Conservation (phyloP, 164 flowering plant genomes). For the Vitis amurensis region DNA sequence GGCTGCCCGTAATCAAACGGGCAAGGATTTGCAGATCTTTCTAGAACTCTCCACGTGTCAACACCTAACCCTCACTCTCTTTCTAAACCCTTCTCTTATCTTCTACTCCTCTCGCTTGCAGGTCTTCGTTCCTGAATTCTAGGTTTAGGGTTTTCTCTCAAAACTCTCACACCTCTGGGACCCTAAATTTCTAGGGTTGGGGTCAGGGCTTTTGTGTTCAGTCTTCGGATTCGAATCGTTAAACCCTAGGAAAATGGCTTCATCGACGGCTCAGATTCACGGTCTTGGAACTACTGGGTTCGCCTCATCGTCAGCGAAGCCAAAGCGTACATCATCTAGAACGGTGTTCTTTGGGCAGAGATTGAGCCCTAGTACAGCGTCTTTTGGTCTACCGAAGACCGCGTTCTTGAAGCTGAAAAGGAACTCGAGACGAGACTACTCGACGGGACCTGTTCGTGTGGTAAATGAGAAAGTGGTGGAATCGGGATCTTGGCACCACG, state of each 20-base stretch:
- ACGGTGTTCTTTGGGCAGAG: constrained; percentile 30
- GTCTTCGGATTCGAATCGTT: no score
- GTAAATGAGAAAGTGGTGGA: constrained; percentile 44
- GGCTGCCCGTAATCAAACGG: no score
- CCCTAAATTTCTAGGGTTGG: no score
- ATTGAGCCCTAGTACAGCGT: not conserved
- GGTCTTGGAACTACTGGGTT: constrained; percentile 22
- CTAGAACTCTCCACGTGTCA: no score
- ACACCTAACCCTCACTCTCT: no score
- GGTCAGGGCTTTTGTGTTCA: no score
- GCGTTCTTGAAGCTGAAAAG: constrained; percentile 18
- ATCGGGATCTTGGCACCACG: constrained; percentile 48
- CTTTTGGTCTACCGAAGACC: not conserved
- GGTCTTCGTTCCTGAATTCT: no score
- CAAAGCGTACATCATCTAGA: not conserved
- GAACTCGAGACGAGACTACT: not conserved
- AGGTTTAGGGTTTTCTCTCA: no score
- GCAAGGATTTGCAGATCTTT: no score
- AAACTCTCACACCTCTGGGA: no score
- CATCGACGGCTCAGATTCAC: constrained; percentile 36
- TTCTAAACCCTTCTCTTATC: no score
- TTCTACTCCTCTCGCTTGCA: no score
- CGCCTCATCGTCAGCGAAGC: constrained; percentile 8
- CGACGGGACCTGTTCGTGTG: constrained; percentile 26
- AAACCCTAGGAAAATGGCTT: constrained; percentile 22